Evolutionary conservation across 2,329 filamentous ascomycete species (phyloP).

Genomic region (Alternaria gansuensis): DNA sequence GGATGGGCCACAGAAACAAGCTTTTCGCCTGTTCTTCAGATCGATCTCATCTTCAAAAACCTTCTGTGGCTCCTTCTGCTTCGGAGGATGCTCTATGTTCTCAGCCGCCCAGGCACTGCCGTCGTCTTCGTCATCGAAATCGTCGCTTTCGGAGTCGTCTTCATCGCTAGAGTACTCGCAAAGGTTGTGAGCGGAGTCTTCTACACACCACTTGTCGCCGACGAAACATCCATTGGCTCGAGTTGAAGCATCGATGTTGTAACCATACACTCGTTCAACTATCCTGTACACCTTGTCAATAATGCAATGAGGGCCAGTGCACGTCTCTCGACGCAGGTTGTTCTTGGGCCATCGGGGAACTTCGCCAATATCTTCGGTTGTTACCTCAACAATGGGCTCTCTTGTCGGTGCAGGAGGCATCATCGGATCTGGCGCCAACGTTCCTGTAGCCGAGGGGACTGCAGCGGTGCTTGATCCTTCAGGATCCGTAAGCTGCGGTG

Average conservation of each 20-base stretch:
- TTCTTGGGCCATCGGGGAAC: not conserved
- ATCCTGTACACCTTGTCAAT: not conserved
- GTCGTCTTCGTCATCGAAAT: not conserved
- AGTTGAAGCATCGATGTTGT: not conserved
- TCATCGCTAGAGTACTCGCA: not conserved
- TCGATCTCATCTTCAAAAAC: not conserved
- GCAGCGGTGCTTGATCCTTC: not conserved
- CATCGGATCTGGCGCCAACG: too few relatives aligned
- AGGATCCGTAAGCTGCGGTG: not conserved
- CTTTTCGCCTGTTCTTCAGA: not conserved
- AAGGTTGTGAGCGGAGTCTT: not conserved
- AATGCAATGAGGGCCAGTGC: conserved; percentile 4
- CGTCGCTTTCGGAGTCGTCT: not conserved
- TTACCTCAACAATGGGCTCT: not conserved
- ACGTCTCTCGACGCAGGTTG: not conserved
- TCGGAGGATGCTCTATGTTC: not conserved
- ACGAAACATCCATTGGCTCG: not conserved
- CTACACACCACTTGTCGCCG: not conserved
- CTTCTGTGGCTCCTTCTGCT: not conserved
- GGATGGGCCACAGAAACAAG: not conserved
- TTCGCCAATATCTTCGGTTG: not conserved
- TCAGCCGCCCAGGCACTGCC: not conserved
- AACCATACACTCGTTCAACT: not conserved
- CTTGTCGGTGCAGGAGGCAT: not conserved
- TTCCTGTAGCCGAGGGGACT: not conserved